Evolutionary conservation across 1,284 basidiomycete genomes (phyloP), one percentile per base, ranked within the genome.

Genomic region (Laetiporus sulphureus): DNA sequence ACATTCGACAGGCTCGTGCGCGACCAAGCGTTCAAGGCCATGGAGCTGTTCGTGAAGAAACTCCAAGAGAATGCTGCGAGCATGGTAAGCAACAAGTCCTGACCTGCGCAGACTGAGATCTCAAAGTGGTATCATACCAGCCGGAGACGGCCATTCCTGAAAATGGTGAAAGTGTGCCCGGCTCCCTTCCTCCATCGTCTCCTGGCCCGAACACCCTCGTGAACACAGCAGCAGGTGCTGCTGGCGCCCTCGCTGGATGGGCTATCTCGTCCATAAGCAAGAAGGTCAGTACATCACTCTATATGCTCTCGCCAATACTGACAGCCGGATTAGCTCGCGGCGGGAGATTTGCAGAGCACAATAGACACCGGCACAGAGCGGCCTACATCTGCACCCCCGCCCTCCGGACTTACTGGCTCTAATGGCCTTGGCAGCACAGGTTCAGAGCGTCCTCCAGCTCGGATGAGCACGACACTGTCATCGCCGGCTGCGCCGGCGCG

Each of bases 1-100:
- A 23, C 2, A 27, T 27, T 27, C 25, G 25, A 16, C 44, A 94
- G 91, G 53, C 60, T 90, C 3, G 93, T 96, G 1, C 76, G 93
- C 29, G 92, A 96, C 63, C 93, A 96, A 57, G 93, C 90, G 1
- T 96, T 94, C 72, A 93, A 90, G 60, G 86, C 91, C 2, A 73
- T 94, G 48, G 83, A 89, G 36, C 67, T 94, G 44, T 93, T 94
- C 56, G 69, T 94, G 50, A 88, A 87, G 62, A 80, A 74, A 46
- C 64, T 95, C n/a, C 89, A 95, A 57, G 72, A 68, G 3, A 74
- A 94, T 53, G 88, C 83, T 2, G 73, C 75, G 0, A 72, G 75
- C 3, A 86, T 96, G 90, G 91, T 90, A 45, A 30, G 72, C 25
- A 8, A 1, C 27, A 11, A 24, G 24, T 19, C 3, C 24, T 21